These are phyloP conservation scores for Tagetes patula DNA, from an alignment of 129 eudicot species.

Conservation along the genomic window DNA sequence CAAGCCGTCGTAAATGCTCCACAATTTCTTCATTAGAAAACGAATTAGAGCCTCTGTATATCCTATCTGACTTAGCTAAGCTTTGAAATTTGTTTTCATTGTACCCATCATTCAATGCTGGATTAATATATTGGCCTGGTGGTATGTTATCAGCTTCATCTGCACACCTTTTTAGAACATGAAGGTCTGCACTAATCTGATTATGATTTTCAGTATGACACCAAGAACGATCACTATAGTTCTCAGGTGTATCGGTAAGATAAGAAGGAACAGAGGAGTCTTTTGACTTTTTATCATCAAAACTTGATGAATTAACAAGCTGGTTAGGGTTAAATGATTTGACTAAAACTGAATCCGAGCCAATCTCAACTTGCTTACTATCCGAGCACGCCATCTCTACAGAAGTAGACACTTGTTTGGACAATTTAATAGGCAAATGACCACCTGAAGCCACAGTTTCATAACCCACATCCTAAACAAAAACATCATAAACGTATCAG, in stretches of 20 bases:
- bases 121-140: constrained; percentile 34
- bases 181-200: constrained; percentile 25
- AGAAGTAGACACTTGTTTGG: constrained; percentile 57
- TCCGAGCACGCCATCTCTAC: constrained; percentile 52
- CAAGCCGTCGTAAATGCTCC: constrained; percentile 75
- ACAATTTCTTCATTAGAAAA: constrained; percentile 90
- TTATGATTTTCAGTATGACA: constrained; percentile 33
- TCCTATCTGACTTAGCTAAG: constrained; percentile 73
- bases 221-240: constrained; percentile 31
- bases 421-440: constrained; percentile 34
- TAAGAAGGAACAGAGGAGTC: constrained; percentile 36
- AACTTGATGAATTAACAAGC: constrained; percentile 31
- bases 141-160: constrained; percentile 45
- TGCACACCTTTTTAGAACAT: constrained; percentile 36
- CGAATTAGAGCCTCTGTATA: constrained; percentile 63
- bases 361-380: constrained; percentile 27
- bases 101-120: constrained; percentile 40
- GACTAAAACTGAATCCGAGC: constrained; percentile 33
- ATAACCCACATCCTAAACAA: constrained; percentile 48
- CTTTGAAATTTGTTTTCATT: constrained; percentile 67
- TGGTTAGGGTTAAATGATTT: constrained; percentile 38
- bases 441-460: constrained; percentile 30
- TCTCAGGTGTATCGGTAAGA: constrained; percentile 35
- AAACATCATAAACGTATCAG: constrained; percentile 13
- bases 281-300: constrained; percentile 39